These are phyloP conservation scores for Cystobasidiopsis lactophilus DNA, from an alignment of 768 basidiomycete genomes.

Conservation along the genomic window DNA sequence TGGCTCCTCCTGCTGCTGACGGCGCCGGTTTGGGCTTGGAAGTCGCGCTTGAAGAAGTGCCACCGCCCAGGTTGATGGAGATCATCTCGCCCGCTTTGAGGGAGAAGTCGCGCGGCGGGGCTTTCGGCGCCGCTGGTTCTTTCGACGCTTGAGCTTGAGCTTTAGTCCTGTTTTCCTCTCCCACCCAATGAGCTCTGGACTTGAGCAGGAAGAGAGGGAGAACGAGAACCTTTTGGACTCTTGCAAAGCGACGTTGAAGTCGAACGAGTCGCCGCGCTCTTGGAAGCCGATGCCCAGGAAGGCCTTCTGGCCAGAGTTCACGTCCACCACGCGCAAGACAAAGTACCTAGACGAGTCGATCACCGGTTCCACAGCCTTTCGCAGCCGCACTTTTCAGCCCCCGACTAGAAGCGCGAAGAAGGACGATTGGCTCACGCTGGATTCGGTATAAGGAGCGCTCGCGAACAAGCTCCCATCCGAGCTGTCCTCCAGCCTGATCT, in stretches of 20 bases:
- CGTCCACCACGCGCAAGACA: constrained; percentile 19
- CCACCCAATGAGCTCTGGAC: too few relatives aligned
- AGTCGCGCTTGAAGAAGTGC: constrained; percentile 4
- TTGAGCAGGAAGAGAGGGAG: not conserved
- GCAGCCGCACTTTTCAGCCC: not conserved
- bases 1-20: not conserved
- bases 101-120: constrained; percentile 15
- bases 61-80: constrained; percentile 16
- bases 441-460: not conserved
- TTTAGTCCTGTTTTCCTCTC: too few relatives aligned
- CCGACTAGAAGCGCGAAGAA: constrained; percentile 14
- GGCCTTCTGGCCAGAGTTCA: constrained; percentile 8
- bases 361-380: constrained; percentile 10
- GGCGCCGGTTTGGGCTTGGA: not conserved
- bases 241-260: constrained; percentile 21
- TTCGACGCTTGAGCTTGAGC: constrained; percentile 1
- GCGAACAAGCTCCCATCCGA: constrained; percentile 6
- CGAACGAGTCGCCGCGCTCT: constrained; percentile 19
- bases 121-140: constrained; percentile 10
- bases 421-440: constrained; percentile 17
- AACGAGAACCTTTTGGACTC: not conserved
- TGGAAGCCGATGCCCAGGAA: constrained; percentile 21
- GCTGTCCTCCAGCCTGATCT: constrained; percentile 17
- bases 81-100: constrained; percentile 21
- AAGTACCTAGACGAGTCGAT: constrained; percentile 14